Evolutionary conservation across 495 filamentous ascomycete species (phyloP).

Genomic region (Penicillium verhagenii): DNA sequence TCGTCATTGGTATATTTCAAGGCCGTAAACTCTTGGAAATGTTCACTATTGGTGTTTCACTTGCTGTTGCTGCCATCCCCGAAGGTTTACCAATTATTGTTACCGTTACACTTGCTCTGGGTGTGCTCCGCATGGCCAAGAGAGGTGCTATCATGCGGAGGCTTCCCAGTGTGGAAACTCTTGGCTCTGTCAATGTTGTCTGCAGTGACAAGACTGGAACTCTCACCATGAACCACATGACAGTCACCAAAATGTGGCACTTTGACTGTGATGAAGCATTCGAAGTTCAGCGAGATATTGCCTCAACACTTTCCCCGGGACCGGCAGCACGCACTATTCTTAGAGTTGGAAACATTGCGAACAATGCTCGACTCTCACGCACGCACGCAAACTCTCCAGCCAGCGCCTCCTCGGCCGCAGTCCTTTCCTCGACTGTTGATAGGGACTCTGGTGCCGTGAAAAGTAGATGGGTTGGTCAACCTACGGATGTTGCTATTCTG

Average conservation of each 20-base stretch:
- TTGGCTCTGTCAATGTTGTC: slow-evolving; percentile 97
- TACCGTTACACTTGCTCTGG: slow-evolving; percentile 90
- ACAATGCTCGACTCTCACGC: slow-evolving; percentile 80
- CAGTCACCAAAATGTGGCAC: slow-evolving; percentile 94
- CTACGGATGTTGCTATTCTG: slow-evolving; percentile 92
- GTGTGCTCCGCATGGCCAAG: slow-evolving; percentile 92
- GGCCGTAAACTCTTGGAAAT: slow-evolving; percentile 89
- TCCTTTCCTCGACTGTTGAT: slow-evolving; percentile 74
- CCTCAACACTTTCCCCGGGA: slow-evolving; percentile 58
- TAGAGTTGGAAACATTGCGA: slow-evolving; percentile 91
- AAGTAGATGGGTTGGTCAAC: slow-evolving; percentile 94
- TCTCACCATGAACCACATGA: slow-evolving; percentile 97
- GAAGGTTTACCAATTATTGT: slow-evolving; percentile 98
- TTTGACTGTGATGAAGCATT: slow-evolving; percentile 70
- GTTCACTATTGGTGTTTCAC: slow-evolving; percentile 95
- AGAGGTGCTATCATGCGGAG: slow-evolving; percentile 90
- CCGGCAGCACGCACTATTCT: slow-evolving; percentile 74
- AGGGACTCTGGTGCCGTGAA: slow-evolving; percentile 58
- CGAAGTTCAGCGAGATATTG: slow-evolving; percentile 70
- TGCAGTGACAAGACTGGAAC: slow-evolving; percentile 99
- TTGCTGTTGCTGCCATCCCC: slow-evolving; percentile 95
- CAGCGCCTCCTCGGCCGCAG: slow-evolving; percentile 67
- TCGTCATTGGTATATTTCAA: slow-evolving; percentile 82
- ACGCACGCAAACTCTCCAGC: slow-evolving; percentile 58
- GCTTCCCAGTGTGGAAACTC: slow-evolving; percentile 93